Conservation (phyloP, 1,139 yeast species). For the Suhomyces yuchorum region DNA sequence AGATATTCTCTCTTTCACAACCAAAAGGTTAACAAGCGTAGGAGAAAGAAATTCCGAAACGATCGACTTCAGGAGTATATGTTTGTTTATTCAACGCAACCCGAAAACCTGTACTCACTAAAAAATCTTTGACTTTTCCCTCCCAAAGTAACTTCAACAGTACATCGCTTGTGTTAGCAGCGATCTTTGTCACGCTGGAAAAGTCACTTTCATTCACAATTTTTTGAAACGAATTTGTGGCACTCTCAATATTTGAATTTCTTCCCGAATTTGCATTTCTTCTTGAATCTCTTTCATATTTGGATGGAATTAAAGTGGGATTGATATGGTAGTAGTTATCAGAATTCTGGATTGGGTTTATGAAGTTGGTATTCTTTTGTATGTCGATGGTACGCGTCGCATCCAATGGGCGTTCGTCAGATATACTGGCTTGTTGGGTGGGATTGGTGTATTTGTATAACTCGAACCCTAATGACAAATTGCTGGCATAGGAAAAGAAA, state of each 20-base stretch:
- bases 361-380: constrained; percentile 6
- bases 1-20: no score
- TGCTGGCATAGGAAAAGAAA: constrained; percentile 85
- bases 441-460: constrained; percentile 55
- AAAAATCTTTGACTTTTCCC: constrained; percentile 78
- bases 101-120: constrained; percentile 75
- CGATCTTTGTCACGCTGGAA: constrained; percentile 71
- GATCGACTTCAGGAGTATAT: constrained; percentile 38
- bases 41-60: constrained; percentile 44
- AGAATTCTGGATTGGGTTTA: constrained; percentile 29
- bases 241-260: constrained; percentile 29
- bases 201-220: constrained; percentile 56
- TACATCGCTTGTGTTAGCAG: constrained; percentile 68
- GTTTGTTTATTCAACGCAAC: constrained; percentile 35
- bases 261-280: background rate
- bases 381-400: constrained; percentile 4
- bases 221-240: constrained; percentile 55
- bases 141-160: constrained; percentile 78
- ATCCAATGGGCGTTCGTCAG: background rate
- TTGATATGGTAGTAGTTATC: constrained; percentile 31
- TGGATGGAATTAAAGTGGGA: constrained; percentile 30
- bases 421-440: background rate
- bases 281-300: constrained; percentile 6
- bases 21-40: constrained; percentile 29
- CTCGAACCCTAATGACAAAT: constrained; percentile 84